Base-by-base conservation (phyloP, 345 rosid genomes). In the Dimocarpus longan region DNA sequence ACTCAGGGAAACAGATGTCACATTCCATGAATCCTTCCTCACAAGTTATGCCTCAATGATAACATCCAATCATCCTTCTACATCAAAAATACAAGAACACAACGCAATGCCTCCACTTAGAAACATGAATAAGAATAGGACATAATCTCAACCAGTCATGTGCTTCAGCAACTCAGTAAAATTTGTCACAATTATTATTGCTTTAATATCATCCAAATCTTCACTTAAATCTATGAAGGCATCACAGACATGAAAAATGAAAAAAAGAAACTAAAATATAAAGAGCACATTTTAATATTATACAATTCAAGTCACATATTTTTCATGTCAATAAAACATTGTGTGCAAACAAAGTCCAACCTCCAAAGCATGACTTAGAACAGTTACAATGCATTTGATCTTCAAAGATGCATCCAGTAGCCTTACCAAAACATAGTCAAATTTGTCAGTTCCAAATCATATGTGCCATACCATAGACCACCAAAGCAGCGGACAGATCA, bases 391-490 rank as follows among this genome's bases (percentile, higher is more conserved):
- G 56, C 26, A 52, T 66, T 75, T 52, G 52, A 67, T 12, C 65
- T 76, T 39, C 26, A 11, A 37, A 19, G 11, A 12, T 52, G 18
- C 8, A 3, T 19, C 43, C 32, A 28, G 18, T 13, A 48, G 37
- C 39, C 52, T 65, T 26, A 65, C 71, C 70, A 65, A 46, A 26
- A 46, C 12, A 67, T n/a, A 22, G 59, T 76, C 11, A 48, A 64
- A 66, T 18, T 65, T 39, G 18, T 48, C 66, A 75, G 39, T 65
- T 54, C 37, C 65, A 37, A 76, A 65, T 74, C 60, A 46, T 6
- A 40, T 0, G 18, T 22, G 26, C 44, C 44, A 26, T 43, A 64
- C 21, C 65, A 60, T 54, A 54, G 59, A 54, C 8, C 59, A 13
- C 59, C 59, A 54, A 54, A 54, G n/a, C 18, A 54, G n/a, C 5